Evolutionary conservation across 2,329 filamentous ascomycete genomes (phyloP), one percentile per base, ranked within the genome.

Genomic region (Alternaria sp.): DNA sequence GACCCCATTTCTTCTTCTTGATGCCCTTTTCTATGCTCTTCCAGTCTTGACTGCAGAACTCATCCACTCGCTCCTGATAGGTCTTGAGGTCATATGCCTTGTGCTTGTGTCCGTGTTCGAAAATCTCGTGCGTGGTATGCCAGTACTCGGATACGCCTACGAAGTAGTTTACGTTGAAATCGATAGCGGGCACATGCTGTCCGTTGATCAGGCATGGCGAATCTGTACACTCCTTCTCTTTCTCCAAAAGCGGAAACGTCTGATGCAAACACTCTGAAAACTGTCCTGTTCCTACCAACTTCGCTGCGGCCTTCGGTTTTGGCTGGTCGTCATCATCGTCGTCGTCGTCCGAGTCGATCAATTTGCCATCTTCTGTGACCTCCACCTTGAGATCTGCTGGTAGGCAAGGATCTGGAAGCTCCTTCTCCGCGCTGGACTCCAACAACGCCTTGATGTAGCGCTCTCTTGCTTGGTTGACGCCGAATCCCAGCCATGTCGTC

Each of bases 81-180:
- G 91, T 93, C 65, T 90, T 88, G 70, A 97, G 92, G 74, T 98
- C 93, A 78, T 98, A 99, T 0, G 92, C 89, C 69, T 92, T 90
- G 70, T 89, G 87, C 26, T 92, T 90, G 67, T 92, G 89, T 5
- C 89, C 89, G 83, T 88, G 87, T 63, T 91, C 88, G 69, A 99
- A 98, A 2, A 98, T 90, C 58, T 96, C 93, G 73, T 99, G 96
- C 0, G 96, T 99, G 0, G 95, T 97, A 79, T 99, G 96, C 95
- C 96, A 99, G 81, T 97, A 99, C 77, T 99, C 96, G 1, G 95
- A 98, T 4, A 99, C 95, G 11, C 96, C 96, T 26, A 99, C 90
- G 74, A 99, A 99, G 78, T 97, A 96, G 73, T 99, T 99, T 36
- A 98, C 90, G 66, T 96, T 91, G 75, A 98, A 99, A 77, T 99